phyloP scores from a whole-genome alignment of 208 protist species.

The Trypanosoma grayi region DNA sequence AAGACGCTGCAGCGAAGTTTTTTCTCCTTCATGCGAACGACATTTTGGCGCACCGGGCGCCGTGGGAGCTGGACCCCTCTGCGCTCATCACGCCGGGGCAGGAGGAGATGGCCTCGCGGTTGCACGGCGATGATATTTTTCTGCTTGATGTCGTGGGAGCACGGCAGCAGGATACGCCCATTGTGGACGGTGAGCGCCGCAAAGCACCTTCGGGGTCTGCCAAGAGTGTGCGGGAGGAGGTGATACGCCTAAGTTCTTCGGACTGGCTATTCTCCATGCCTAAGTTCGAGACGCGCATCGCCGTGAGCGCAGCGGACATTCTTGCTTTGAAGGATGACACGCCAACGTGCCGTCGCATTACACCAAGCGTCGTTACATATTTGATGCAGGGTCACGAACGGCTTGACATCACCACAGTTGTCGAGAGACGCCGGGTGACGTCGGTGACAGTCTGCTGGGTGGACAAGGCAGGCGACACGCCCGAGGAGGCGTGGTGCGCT shows the following conservation, averaged over 20 bases:
- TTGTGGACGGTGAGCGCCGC: constrained; percentile 50
- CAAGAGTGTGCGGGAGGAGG: constrained; percentile 41
- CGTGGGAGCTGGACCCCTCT: constrained; percentile 31
- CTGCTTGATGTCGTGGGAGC: constrained; percentile 22
- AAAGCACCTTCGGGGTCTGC: constrained; percentile 25
- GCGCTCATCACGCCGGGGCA: neutral
- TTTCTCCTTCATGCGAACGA: constrained; percentile 31
- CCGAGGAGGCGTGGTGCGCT: constrained; percentile 6
- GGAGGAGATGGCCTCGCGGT: neutral
- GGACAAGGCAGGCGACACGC: neutral
- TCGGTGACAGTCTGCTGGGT: constrained; percentile 6
- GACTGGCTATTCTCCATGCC: constrained; percentile 74
- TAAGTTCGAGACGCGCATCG: constrained; percentile 47
- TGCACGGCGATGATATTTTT: constrained; percentile 7
- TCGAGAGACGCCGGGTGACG: constrained; percentile 15
- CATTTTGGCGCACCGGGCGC: constrained; percentile 31
- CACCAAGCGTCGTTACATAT: neutral
- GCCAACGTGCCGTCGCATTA: neutral
- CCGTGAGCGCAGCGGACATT: constrained; percentile 17
- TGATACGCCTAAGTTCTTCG: constrained; percentile 22
- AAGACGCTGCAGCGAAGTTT: constrained; percentile 33
- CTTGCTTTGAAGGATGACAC: neutral
- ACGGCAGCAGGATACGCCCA: neutral
- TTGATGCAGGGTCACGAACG: constrained; percentile 6
- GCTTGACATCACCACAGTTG: constrained; percentile 17